Base-by-base conservation (phyloP, 202 grass and related monocot species). In the Musa balbisiana region DNA sequence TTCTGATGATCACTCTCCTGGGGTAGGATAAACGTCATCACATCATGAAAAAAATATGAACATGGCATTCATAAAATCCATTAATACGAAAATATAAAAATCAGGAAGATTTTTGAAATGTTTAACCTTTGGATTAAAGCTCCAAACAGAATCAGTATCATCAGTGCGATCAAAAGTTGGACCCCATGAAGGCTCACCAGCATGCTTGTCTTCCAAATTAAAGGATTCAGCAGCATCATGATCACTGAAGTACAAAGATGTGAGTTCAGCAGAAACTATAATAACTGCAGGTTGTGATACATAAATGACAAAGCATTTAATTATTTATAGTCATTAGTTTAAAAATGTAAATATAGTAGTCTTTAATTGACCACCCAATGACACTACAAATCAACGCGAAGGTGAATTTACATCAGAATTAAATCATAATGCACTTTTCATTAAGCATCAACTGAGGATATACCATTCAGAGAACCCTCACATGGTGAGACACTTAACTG, bases 71-170 rank as follows among this genome's bases (percentile, higher is more conserved):
- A 83, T 12, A 58, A n/a, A 79, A 71, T 81, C 26, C 72, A 60
- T 56, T 53, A 67, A 55, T 1, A 60, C 21, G 25, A 60, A n/a
- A 16, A n/a, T 3, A 60, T 8, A 21, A 60, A 60, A 19, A 5
- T 20, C 16, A 20, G 10, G 56, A 49, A 19, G 49, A 64, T 49
- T 25, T 62, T 24, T 43, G 21, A 64, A 20, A 51, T 79, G 69
- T 64, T 82, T 60, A 75, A 91, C 93, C 88, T 97, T 93, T 69
- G 85, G 79, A 79, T 79, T 79, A 69, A 92, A 95, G 82, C 89
- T 90, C 96, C 96, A 99, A 21, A 91, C 79, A 6, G 96, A 90
- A 52, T 99, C 91, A 55, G 87, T 84, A 81, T 95, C 96, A 80
- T 82, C 89, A 70, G 82, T 80, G 80, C 82, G 85, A 88, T 99